Evolutionary conservation across 1,284 basidiomycete species (phyloP).

Genomic region (Moniliophthora roreri): DNA sequence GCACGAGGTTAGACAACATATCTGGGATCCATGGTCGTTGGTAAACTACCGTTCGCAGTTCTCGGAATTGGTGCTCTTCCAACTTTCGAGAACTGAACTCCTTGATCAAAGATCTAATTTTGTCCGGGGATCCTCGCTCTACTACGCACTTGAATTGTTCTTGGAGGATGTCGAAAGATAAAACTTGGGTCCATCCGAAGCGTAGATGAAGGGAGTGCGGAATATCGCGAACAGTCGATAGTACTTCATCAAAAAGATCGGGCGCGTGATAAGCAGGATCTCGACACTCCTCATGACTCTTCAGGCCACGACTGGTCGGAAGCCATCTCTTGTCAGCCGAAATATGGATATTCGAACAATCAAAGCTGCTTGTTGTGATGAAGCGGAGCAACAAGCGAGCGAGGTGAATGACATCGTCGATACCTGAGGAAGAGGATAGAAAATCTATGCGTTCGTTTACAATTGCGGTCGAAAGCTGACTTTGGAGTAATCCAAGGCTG

Average conservation of each 20-base stretch:
- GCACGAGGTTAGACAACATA: conserved; percentile 2
- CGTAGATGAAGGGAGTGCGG: conserved; percentile 24
- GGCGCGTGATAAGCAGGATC: conserved; percentile 17
- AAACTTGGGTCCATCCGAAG: conserved; percentile 33
- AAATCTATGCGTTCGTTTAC: conserved; percentile 30
- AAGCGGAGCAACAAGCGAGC: conserved; percentile 21
- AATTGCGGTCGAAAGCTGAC: conserved; percentile 27
- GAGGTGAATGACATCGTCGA: conserved; percentile 5
- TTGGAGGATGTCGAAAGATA: conserved; percentile 25
- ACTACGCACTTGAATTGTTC: conserved; percentile 28
- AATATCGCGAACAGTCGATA: conserved; percentile 23
- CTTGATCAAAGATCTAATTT: conserved; percentile 23
- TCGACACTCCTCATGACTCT: conserved; percentile 26
- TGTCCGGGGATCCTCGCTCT: conserved; percentile 9
- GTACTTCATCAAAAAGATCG: conserved; percentile 32
- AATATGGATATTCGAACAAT: conserved; percentile 22
- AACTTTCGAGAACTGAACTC: conserved; percentile 29
- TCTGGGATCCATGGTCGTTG: conserved; percentile 34
- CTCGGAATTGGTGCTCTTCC: conserved; percentile 20
- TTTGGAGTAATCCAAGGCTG: conserved; percentile 27
- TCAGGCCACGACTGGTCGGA: conserved; percentile 29
- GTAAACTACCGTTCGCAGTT: conserved; percentile 18
- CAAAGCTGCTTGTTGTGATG: conserved; percentile 20
- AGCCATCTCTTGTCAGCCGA: conserved; percentile 29
- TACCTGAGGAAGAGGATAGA: conserved; percentile 22